Evolutionary conservation across 1,139 yeast species (phyloP).

Genomic region (Waltiozyma sp.): DNA sequence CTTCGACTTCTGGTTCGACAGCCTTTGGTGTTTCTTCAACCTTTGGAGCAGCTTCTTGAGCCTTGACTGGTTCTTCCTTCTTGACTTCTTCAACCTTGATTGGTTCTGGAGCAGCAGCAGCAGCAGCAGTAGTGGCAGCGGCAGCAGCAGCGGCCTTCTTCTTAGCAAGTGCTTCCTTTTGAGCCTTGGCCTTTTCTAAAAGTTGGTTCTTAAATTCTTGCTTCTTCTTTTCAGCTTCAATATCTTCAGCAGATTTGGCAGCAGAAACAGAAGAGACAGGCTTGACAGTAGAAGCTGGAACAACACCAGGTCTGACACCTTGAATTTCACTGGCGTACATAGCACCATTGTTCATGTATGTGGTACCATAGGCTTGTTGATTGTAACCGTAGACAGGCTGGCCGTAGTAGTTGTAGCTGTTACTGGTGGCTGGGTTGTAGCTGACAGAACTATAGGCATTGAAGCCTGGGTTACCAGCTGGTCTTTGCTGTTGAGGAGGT

Average conservation of each 20-base stretch:
- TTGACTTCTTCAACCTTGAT: slow-evolving; percentile 3
- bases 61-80: slow-evolving; percentile 5
- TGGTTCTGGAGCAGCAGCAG: slow-evolving; percentile 2
- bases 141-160: slow-evolving; percentile 4
- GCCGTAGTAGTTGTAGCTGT: neutral
- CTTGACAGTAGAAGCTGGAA: neutral
- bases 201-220: slow-evolving; percentile 12
- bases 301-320: neutral
- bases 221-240: slow-evolving; percentile 4
- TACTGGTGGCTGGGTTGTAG: neutral
- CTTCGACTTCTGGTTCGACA: slow-evolving; percentile 4
- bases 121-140: slow-evolving; percentile 4
- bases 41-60: slow-evolving; percentile 1
- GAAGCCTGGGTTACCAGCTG: neutral
- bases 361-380: neutral
- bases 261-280: slow-evolving; percentile 2
- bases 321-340: slow-evolving; percentile 2
- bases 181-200: slow-evolving; percentile 11
- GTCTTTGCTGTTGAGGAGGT: neutral
- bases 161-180: slow-evolving; percentile 4
- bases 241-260: slow-evolving; percentile 4
- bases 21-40: slow-evolving; percentile 2
- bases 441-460: neutral
- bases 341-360: neutral
- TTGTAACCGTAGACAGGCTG: neutral